Base-by-base conservation (phyloP, 2,329 filamentous ascomycete genomes). In the Clonostachys solani region DNA sequence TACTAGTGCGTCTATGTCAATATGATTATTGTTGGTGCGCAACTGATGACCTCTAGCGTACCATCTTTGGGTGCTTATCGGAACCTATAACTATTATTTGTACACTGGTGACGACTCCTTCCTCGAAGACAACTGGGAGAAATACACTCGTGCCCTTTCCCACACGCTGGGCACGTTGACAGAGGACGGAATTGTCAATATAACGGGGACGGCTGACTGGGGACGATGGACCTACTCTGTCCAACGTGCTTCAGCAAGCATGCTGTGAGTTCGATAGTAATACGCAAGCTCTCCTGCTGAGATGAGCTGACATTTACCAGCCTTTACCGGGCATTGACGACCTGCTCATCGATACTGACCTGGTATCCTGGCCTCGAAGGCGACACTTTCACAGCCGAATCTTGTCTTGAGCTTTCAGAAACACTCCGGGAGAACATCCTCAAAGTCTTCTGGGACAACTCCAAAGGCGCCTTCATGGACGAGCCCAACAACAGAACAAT, bases 61-160 rank as follows among this genome's bases (percentile, higher is more conserved):
- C 47, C 61, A 65, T 52, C 59, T 63, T 54, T 62, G 60, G 60
- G 71, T 72, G 5, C 72, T 81, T 63, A 73, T 81, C 45, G 75
- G 76, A 12, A 75, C 74, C 3, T 75, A 77, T 57, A 77, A 80
- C 52, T 81, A 81, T 50, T 64, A 78, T 29, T 63, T 81, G 2
- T 81, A 73, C 55, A 75, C 40, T 13, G 40, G 33, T 13, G 46
- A 47, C 34, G 17, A 18, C 19, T 40, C 33, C 13, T 47, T 41
- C n/a, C 15, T 47, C 17, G 18, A 43, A n/a, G 12, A 23, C 6
- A 16, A 35, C 15, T 70, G 65, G 64, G 56, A 57, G 1, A 62
- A 52, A 7, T 67, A 62, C 45, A 47, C 56, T 46, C 50, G 46
- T 6, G 64, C 60, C 16, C 60, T 65, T 56, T 47, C 49, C 36